These are phyloP conservation scores for Ormosia semicastrata DNA, from an alignment of 306 rosid genomes.

Conservation along the genomic window DNA sequence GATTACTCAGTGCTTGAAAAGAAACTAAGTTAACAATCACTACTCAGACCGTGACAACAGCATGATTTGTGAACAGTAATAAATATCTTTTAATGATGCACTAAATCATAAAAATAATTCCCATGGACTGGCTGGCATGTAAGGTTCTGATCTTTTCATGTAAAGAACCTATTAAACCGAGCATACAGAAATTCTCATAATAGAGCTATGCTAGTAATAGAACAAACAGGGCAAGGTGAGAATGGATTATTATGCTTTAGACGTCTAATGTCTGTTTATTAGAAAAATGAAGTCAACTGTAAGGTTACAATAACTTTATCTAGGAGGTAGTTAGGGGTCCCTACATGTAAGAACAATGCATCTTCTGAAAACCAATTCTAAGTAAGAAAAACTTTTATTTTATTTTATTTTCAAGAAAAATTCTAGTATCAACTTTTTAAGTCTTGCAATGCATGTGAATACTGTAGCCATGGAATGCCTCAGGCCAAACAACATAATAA, in stretches of 20 bases:
- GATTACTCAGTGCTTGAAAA: neutral
- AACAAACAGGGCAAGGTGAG: neutral
- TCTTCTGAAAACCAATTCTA: neutral
- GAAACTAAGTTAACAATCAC: neutral
- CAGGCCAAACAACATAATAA: too few relatives aligned
- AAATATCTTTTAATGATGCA: neutral
- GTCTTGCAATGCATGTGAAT: neutral
- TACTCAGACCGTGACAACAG: neutral
- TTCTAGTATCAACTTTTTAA: neutral
- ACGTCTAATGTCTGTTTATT: neutral
- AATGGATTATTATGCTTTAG: neutral
- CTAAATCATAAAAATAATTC: neutral
- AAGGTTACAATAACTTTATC: neutral
- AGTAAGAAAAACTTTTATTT: neutral
- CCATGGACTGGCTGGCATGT: neutral
- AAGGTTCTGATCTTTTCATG: neutral
- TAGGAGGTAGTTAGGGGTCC: neutral
- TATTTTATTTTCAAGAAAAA: neutral
- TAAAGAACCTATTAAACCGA: neutral
- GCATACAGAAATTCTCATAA: neutral
- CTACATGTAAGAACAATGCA: neutral
- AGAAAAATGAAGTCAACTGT: neutral
- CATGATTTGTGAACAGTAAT: neutral
- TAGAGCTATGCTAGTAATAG: neutral
- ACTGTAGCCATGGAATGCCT: neutral